A percentile compares a stretch with the other conserved stretches of the same genome.
phyloP scores from a whole-genome alignment of 192 early-diverging fungal species.

The Entomortierella beljakovae region DNA sequence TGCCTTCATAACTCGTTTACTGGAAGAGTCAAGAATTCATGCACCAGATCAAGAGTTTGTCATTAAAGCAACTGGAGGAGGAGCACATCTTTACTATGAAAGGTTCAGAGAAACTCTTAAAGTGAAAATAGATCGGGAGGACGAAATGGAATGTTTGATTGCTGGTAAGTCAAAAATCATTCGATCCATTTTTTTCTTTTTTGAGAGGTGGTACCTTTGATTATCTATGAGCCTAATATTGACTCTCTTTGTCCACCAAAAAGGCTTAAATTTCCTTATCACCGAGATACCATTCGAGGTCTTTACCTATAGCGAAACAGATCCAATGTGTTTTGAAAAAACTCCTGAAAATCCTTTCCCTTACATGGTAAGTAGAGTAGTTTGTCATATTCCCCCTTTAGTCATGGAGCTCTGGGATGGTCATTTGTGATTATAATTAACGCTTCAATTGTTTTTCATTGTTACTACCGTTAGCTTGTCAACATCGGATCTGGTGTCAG shows the following conservation, averaged over 20 bases:
- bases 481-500: conserved; percentile 98
- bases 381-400: too few relatives aligned
- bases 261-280: conserved; percentile 92
- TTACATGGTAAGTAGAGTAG: conserved; percentile 74
- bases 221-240: background rate
- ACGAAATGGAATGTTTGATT: conserved; percentile 94
- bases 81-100: conserved; percentile 84
- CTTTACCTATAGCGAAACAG: conserved; percentile 86
- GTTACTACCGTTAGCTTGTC: conserved; percentile 69
- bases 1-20: conserved; percentile 78
- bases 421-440: too few relatives aligned
- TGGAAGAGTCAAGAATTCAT: conserved; percentile 56
- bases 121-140: conserved; percentile 84
- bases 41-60: conserved; percentile 59
- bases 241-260: background rate
- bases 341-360: conserved; percentile 79
- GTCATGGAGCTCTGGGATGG: too few relatives aligned
- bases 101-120: conserved; percentile 73
- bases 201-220: background rate
- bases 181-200: too few relatives aligned
- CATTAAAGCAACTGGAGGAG: conserved; percentile 90
- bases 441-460: background rate
- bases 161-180: too few relatives aligned
- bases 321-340: conserved; percentile 72
- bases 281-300: conserved; percentile 93